A percentile compares a stretch with the other conserved stretches of the same genome.
Evolutionary conservation across 352 stramenopile species (phyloP).

Genomic region (Pythium phragmitis): DNA sequence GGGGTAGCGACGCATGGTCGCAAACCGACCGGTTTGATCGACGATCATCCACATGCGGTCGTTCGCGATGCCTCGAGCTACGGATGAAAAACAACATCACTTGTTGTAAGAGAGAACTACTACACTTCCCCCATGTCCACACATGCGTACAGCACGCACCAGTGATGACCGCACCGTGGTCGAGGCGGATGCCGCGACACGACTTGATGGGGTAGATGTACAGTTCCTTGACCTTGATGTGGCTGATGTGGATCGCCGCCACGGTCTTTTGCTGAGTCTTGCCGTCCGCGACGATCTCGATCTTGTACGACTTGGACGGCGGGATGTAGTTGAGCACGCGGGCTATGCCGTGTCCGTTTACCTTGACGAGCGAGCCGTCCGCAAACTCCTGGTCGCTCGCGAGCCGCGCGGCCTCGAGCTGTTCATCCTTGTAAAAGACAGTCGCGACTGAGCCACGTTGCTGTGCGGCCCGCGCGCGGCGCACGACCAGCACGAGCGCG

Average conservation of each 20-base stretch:
- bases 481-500: slow-evolving; percentile 6
- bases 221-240: slow-evolving; percentile 37
- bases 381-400: slow-evolving; percentile 25
- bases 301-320: slow-evolving; percentile 79
- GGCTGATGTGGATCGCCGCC: slow-evolving; percentile 20
- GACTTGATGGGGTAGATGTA: slow-evolving; percentile 86
- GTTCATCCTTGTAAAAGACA: slow-evolving; percentile 8
- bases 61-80: slow-evolving; percentile 55
- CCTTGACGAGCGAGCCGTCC: slow-evolving; percentile 20
- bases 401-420: slow-evolving; percentile 17
- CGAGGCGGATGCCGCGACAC: slow-evolving; percentile 60
- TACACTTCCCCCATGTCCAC: not conserved
- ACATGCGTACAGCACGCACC: slow-evolving; percentile 4
- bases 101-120: not conserved
- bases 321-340: slow-evolving; percentile 60
- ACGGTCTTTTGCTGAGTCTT: slow-evolving; percentile 30
- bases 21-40: slow-evolving; percentile 62
- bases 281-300: slow-evolving; percentile 37
- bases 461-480: not conserved
- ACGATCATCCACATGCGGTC: slow-evolving; percentile 83
- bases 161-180: slow-evolving; percentile 39
- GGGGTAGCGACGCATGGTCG: slow-evolving; percentile 66
- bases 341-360: slow-evolving; percentile 17
- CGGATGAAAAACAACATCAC: not conserved
- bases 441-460: not conserved